Evolutionary conservation across 2,329 filamentous ascomycete species (phyloP).

Genomic region (Fusarium coicis): DNA sequence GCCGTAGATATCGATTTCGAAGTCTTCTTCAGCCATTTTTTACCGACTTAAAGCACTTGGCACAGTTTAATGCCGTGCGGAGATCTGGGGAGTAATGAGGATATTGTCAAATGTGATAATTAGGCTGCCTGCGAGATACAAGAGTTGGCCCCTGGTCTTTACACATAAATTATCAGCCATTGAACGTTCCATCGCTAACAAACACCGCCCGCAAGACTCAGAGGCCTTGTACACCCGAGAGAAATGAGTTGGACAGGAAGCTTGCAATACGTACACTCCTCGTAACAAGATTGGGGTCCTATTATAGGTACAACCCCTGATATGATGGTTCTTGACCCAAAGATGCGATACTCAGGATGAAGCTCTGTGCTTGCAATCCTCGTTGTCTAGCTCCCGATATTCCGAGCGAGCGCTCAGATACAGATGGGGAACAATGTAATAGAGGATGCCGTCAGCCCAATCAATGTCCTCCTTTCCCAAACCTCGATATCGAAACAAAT

Average conservation of each 20-base stretch:
- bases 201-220: slow-evolving; percentile 9
- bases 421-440: slow-evolving; percentile 29
- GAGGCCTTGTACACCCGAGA: slow-evolving; percentile 29
- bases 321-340: slow-evolving; percentile 34
- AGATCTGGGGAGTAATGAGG: slow-evolving; percentile 14
- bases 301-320: slow-evolving; percentile 29
- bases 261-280: slow-evolving; percentile 68
- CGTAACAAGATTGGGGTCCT: slow-evolving; percentile 37
- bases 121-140: slow-evolving; percentile 45
- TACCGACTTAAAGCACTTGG: slow-evolving; percentile 24
- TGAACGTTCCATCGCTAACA: slow-evolving; percentile 34
- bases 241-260: slow-evolving; percentile 52
- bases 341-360: slow-evolving; percentile 63
- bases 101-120: slow-evolving; percentile 42
- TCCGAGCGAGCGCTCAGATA: slow-evolving; percentile 36
- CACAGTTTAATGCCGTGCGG: slow-evolving; percentile 30
- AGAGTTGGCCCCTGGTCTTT: slow-evolving; percentile 40
- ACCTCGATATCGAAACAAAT: slow-evolving; percentile 22
- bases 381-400: slow-evolving; percentile 30
- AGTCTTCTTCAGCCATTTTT: slow-evolving; percentile 75
- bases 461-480: slow-evolving; percentile 37
- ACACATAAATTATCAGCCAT: slow-evolving; percentile 42
- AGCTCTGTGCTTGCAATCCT: slow-evolving; percentile 70
- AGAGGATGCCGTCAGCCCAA: slow-evolving; percentile 34
- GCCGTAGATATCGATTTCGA: slow-evolving; percentile 79